These are phyloP conservation scores for Podosphaera leucotricha DNA, from an alignment of 2,329 filamentous ascomycete genomes.

Conservation along the genomic window DNA sequence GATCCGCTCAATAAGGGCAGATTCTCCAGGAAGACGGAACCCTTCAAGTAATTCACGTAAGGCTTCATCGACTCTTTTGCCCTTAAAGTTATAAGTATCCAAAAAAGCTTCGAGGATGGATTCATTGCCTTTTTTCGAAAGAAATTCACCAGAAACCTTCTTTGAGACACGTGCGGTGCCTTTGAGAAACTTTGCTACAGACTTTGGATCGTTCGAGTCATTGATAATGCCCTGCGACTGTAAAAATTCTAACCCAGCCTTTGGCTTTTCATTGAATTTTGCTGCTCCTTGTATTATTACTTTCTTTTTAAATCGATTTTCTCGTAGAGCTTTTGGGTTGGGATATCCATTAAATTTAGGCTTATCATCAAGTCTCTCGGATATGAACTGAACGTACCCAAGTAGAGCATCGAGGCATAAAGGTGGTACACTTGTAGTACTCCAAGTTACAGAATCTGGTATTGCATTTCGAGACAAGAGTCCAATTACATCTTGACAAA, in stretches of 20 bases:
- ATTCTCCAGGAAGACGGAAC: slow-evolving; percentile 85
- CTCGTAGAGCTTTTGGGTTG: slow-evolving; percentile 36
- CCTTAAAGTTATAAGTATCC: slow-evolving; percentile 65
- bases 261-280: slow-evolving; percentile 91
- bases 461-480: slow-evolving; percentile 83
- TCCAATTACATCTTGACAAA: slow-evolving; percentile 90
- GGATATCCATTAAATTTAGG: slow-evolving; percentile 41
- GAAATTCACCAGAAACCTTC: slow-evolving; percentile 69
- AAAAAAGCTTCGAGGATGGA: slow-evolving; percentile 66
- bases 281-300: slow-evolving; percentile 68
- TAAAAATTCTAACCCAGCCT: slow-evolving; percentile 67
- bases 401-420: slow-evolving; percentile 81
- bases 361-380: slow-evolving; percentile 57
- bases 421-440: slow-evolving; percentile 90
- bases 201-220: slow-evolving; percentile 46
- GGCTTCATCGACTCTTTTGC: slow-evolving; percentile 75
- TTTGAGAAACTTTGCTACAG: slow-evolving; percentile 68
- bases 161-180: slow-evolving; percentile 78
- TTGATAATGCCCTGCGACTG: slow-evolving; percentile 69
- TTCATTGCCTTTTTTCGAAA: slow-evolving; percentile 80
- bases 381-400: slow-evolving; percentile 76
- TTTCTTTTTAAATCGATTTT: slow-evolving; percentile 59
- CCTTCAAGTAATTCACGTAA: slow-evolving; percentile 67
- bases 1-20: slow-evolving; percentile 78
- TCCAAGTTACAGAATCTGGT: slow-evolving; percentile 95